Evolutionary conservation across 2,329 filamentous ascomycete genomes (phyloP), one percentile per base, ranked within the genome.

Genomic region (Penicillium sp.): DNA sequence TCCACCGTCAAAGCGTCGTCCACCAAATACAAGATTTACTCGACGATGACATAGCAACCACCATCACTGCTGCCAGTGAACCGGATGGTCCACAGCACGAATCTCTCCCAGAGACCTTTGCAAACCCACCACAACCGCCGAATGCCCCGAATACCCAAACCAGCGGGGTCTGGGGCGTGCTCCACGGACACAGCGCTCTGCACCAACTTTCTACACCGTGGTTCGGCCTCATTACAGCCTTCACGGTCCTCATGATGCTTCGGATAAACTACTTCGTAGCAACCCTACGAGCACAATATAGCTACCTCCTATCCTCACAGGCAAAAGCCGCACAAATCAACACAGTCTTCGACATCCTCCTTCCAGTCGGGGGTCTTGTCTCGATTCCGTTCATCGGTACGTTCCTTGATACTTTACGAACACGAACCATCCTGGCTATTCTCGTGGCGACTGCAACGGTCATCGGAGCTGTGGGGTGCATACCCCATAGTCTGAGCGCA

Each of bases 231-330:
- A 85, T 94, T 51, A 83, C 85, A 4, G 64, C 85, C n/a, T 92
- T 94, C 60, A 94, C 86, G 15, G 73, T 84, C 18, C 67, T 85
- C 29, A 81, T 84, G 62, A 85, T 84, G 80, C 82, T 81, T 2
- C 75, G 83, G 25, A 94, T 95, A 72, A 94, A 95, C 67, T 94
- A 88, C 69, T 94, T 94, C 58, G 85, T 95, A 34, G 85, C 88
- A 3, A 92, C 88, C 2, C 82, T 94, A 42, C 76, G 84, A 2
- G 74, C 80, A 1, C 88, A 95, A 61, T 94, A 94, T 65, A 76
- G 79, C 30, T 82, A 80, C 52, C 75, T 95, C 6, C 76, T 95
- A 11, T 71, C 71, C 30, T 78, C 78, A 8, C 69, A 71, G 42
- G 61, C 68, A 1, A 71, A 74, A 40, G 85, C 87, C 0, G 72